Evolutionary conservation across 805 yeast species (phyloP), one percentile per base, ranked within the genome.

Genomic region (Saccharomycopsis sp.): DNA sequence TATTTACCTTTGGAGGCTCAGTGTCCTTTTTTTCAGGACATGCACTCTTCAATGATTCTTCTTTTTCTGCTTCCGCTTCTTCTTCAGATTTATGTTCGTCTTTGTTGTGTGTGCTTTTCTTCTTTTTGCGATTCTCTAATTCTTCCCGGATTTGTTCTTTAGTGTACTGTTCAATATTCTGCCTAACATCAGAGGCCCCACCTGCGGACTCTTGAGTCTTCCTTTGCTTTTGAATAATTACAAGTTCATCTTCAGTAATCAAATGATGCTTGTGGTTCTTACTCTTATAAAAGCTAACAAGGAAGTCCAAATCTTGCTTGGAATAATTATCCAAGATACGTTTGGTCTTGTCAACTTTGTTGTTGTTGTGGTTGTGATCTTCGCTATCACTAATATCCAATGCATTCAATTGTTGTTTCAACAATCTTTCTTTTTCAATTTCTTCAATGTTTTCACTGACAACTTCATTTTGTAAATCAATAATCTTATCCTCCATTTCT

Each of bases 231-330:
- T 70, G 68, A 27, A 69, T 40, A 37, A 63, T 66, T 11, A 58
- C 62, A 44, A 81, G 59, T 38, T 81, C 83, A 17, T 78, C 81
- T 53, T 79, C 87, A 0, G 86, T 77, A 11, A 82, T 67, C 52
- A 84, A 65, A 60, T 81, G 85, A 59, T 84, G 94, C 3, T 57
- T 63, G 56, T 84, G 89, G 36, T 69, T 69, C 9, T 52, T 53
- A 1, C 65, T 59, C 22, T 50, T 50, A 33, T 50, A 47, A 21
- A 47, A 50, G 13, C 33, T 42, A 11, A 44, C 52, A 9, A 54
- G 34, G 21, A 44, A 45, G 20, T 42, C 48, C 38, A 48, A 21
- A 29, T 51, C 51, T 41, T 9, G 38, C 43, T 37, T 46, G 4
- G 45, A 41, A 19, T 49, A 49, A 22, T 44, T 38, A 22, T 44